phyloP scores from a whole-genome alignment of 2,329 filamentous ascomycete genomes.

The Allantophomopsis lycopodina region DNA sequence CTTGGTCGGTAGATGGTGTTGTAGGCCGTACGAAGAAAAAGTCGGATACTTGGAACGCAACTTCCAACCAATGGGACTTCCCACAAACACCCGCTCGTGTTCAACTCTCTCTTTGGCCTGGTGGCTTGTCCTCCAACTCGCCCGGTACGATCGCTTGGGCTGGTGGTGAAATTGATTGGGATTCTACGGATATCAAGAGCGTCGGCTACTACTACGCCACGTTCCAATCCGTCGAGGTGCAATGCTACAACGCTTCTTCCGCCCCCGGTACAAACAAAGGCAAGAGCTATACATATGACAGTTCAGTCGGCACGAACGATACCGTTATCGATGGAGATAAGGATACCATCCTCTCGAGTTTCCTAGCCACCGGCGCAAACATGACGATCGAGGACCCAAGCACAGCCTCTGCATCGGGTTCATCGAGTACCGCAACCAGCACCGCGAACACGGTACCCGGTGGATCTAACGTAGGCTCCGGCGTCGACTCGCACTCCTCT shows the following conservation, averaged over 20 bases:
- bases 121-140: slow-evolving; percentile 65
- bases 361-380: slow-evolving; percentile 70
- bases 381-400: slow-evolving; percentile 37
- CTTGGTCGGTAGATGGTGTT: slow-evolving; percentile 77
- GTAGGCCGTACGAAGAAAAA: slow-evolving; percentile 62
- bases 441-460: background rate
- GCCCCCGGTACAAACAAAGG: slow-evolving; percentile 55
- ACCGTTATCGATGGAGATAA: slow-evolving; percentile 67
- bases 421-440: slow-evolving; percentile 31
- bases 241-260: slow-evolving; percentile 61
- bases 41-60: slow-evolving; percentile 74
- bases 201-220: slow-evolving; percentile 82
- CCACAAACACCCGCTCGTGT: slow-evolving; percentile 86
- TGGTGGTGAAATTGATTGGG: slow-evolving; percentile 82
- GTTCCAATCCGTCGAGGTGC: slow-evolving; percentile 62
- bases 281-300: slow-evolving; percentile 64
- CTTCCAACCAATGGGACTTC: slow-evolving; percentile 68
- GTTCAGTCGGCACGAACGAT: slow-evolving; percentile 52
- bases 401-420: slow-evolving; percentile 16
- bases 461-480: background rate
- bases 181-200: slow-evolving; percentile 62
- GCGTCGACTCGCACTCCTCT: background rate
- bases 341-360: slow-evolving; percentile 61
- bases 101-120: slow-evolving; percentile 93
- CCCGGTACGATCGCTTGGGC: slow-evolving; percentile 85